These are phyloP conservation scores for Sanghuangporus baumii DNA, from an alignment of 1,284 basidiomycete species.

Conservation along the genomic window DNA sequence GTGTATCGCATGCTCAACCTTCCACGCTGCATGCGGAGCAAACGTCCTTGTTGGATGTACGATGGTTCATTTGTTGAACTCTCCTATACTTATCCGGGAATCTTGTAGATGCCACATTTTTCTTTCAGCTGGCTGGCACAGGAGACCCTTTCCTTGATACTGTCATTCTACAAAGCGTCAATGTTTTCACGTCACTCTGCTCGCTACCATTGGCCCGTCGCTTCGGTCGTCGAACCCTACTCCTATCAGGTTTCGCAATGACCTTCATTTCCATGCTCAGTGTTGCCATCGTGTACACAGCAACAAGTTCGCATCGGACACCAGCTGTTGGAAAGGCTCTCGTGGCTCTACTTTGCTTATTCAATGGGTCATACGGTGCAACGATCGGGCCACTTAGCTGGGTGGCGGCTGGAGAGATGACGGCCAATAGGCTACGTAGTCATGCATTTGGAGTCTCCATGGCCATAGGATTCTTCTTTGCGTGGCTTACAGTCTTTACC, in stretches of 20 bases:
- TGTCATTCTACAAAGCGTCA: slow-evolving; percentile 18
- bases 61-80: not conserved
- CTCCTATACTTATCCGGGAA: not conserved
- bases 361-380: slow-evolving; percentile 16
- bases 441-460: slow-evolving; percentile 17
- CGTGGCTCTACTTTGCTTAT: slow-evolving; percentile 20
- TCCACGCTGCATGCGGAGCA: slow-evolving; percentile 17
- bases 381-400: slow-evolving; percentile 18
- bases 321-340: slow-evolving; percentile 16
- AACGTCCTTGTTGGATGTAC: slow-evolving; percentile 16
- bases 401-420: slow-evolving; percentile 19
- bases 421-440: slow-evolving; percentile 18
- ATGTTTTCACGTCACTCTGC: slow-evolving; percentile 14
- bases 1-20: slow-evolving; percentile 18
- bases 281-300: slow-evolving; percentile 18
- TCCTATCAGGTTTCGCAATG: slow-evolving; percentile 15
- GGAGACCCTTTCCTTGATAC: slow-evolving; percentile 19
- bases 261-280: slow-evolving; percentile 14
- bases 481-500: slow-evolving; percentile 20
- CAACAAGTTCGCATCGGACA: not conserved
- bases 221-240: slow-evolving; percentile 17
- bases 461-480: slow-evolving; percentile 20
- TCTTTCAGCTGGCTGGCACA: slow-evolving; percentile 19
- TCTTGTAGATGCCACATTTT: slow-evolving; percentile 16
- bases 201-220: slow-evolving; percentile 14